phyloP scores from a whole-genome alignment of 2,329 filamentous ascomycete species.

The Ceratocystis destructans region DNA sequence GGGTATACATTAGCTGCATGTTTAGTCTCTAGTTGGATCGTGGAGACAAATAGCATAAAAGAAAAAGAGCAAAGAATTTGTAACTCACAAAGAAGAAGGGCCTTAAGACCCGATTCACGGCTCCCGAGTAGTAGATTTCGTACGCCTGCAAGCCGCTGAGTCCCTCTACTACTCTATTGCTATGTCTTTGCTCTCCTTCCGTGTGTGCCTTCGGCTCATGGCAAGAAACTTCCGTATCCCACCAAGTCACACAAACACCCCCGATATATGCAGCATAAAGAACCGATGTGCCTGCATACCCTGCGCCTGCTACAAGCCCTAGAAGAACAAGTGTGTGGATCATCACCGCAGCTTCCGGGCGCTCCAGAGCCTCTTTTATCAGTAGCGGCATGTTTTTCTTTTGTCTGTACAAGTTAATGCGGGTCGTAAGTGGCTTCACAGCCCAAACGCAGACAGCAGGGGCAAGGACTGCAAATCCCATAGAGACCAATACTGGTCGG shows the following conservation, averaged over 20 bases:
- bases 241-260: slow-evolving; percentile 46
- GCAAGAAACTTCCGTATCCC: slow-evolving; percentile 29
- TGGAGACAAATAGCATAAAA: background rate
- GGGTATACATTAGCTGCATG: background rate
- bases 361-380: background rate
- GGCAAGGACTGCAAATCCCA: slow-evolving; percentile 37
- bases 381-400: background rate
- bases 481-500: slow-evolving; percentile 34
- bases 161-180: background rate
- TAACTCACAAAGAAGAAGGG: slow-evolving; percentile 15
- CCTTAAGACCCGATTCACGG: slow-evolving; percentile 3
- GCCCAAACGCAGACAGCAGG: slow-evolving; percentile 36
- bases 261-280: slow-evolving; percentile 51
- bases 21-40: background rate
- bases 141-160: background rate
- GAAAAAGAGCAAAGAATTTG: background rate
- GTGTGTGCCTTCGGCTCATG: background rate
- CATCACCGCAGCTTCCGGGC: background rate
- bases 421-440: slow-evolving; percentile 31
- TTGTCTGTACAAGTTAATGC: slow-evolving; percentile 20
- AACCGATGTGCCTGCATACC: slow-evolving; percentile 48
- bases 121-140: background rate
- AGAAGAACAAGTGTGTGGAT: slow-evolving; percentile 36
- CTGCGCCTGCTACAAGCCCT: slow-evolving; percentile 35
- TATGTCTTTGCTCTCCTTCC: background rate